Evolutionary conservation across 345 rosid genomes (phyloP), one percentile per base, ranked within the genome.

Genomic region (Pseudoturritis turrita): DNA sequence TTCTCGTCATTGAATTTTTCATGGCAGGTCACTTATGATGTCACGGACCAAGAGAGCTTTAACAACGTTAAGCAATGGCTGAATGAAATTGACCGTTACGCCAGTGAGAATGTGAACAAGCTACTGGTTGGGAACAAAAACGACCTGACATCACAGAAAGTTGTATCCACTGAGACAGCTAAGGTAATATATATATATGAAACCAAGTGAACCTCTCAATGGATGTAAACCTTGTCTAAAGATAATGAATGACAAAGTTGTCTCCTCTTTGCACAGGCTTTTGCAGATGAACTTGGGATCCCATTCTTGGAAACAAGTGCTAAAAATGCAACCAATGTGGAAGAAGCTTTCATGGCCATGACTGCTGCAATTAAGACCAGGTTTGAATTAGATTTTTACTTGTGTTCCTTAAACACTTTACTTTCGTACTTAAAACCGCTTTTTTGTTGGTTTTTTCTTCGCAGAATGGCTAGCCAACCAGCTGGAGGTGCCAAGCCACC

Each of bases 281-380:
- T 89, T 55, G 91, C 95, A 1, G 95, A 88, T 77, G 89, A 88
- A 80, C 82, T 86, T 58, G 89, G 91, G 56, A 89, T 89, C 57
- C 95, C 95, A 1, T 89, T 89, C 83, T 81, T 89, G 91, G 95
- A 89, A 78, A 89, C 95, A 2, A 89, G 91, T 80, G 95, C 95
- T 6, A 89, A 85, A 75, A 81, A 71, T 58, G 85, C 95, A 57
- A 79, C 85, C 79, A 87, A 87, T 47, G 95, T 89, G 2, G 95
- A 89, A 65, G 83, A 89, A 64, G 91, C 88, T 65, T 89, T 89
- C 77, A 89, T 89, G 95, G 91, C 95, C 11, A 89, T 89, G 95
- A 83, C 91, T 72, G 87, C 87, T 54, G 87, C 81, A 22, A 85
- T 89, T 63, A 89, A 89, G 83, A 82, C 79, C 37, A 89, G 87